These are phyloP conservation scores for Leishmania tarentolae DNA, from an alignment of 208 protist species.

Conservation along the genomic window DNA sequence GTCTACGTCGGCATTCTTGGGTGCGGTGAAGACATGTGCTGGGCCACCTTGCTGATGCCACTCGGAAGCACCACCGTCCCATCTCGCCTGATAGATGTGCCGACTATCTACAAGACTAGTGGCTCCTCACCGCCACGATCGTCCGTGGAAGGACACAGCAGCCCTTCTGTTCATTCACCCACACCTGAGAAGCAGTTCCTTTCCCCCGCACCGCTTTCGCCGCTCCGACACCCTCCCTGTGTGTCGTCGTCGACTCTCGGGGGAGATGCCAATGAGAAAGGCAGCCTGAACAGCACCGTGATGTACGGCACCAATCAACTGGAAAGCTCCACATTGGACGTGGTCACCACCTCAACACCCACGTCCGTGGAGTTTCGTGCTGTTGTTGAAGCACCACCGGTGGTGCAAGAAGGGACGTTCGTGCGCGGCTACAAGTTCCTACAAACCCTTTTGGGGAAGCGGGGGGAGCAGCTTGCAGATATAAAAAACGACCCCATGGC, in stretches of 20 bases:
- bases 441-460: slow-evolving; percentile 1
- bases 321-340: background rate
- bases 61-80: background rate
- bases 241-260: background rate
- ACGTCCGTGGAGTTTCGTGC: slow-evolving; percentile 17
- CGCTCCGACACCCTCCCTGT: background rate
- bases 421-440: slow-evolving; percentile 17
- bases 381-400: slow-evolving; percentile 22
- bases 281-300: background rate
- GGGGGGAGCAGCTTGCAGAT: background rate
- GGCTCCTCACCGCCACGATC: background rate
- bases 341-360: background rate
- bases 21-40: background rate
- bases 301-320: slow-evolving; percentile 7
- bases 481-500: background rate
- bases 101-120: background rate
- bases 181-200: background rate
- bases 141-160: background rate
- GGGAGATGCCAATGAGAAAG: background rate
- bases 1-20: slow-evolving; percentile 14
- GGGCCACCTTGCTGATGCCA: slow-evolving; percentile 3
- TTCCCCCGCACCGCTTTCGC: background rate
- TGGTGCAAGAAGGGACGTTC: slow-evolving; percentile 8
- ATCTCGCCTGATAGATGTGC: background rate
- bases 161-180: background rate